These are phyloP conservation scores for Solanum chmielewskii DNA, from an alignment of 257 asterid species.

Conservation along the genomic window DNA sequence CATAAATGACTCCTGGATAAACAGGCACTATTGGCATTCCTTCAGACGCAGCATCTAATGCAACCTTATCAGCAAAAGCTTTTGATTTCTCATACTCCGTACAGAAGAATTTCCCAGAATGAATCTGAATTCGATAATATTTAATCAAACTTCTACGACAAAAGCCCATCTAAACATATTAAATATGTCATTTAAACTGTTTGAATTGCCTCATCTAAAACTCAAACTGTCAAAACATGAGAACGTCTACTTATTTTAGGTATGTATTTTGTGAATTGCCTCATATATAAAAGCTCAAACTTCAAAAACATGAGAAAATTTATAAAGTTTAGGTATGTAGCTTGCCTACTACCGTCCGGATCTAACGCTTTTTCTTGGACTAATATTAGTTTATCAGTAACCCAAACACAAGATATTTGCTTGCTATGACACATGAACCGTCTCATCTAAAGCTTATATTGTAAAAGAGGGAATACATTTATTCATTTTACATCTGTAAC, in stretches of 20 bases:
- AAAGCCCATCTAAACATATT: background rate
- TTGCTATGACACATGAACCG: background rate
- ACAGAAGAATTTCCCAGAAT: conserved; percentile 48
- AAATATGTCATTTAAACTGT: background rate
- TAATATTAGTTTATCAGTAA: background rate
- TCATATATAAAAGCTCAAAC: background rate
- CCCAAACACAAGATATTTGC: background rate
- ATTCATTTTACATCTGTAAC: background rate
- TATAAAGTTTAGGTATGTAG: background rate
- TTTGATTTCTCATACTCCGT: conserved; percentile 90
- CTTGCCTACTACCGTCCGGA: background rate
- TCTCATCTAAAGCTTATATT: background rate
- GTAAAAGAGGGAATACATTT: background rate
- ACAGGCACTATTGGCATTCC: conserved; percentile 71
- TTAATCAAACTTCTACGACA: background rate
- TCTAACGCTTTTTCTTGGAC: background rate
- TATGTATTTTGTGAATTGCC: background rate
- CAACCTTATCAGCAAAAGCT: conserved; percentile 64
- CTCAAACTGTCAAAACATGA: background rate
- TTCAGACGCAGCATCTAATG: conserved; percentile 68
- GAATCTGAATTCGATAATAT: conserved; percentile 29
- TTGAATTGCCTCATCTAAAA: background rate
- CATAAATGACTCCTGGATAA: conserved; percentile 93
- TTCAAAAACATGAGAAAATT: background rate
- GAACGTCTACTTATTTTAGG: background rate